Conservation (phyloP, 345 rosid species). For the Ceriops zippeliana region DNA sequence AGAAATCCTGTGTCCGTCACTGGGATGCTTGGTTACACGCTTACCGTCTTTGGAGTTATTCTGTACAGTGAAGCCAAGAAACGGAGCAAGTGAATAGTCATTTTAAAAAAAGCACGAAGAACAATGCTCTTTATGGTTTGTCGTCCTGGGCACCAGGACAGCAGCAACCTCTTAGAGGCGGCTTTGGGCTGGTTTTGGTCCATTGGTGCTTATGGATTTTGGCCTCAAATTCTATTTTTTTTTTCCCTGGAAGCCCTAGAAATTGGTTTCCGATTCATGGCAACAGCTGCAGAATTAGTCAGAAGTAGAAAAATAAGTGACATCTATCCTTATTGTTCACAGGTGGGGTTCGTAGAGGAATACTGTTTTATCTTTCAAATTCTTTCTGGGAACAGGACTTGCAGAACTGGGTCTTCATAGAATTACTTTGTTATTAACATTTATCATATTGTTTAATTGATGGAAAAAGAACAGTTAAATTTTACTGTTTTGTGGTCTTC, state of each 20-base stretch:
- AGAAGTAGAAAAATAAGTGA: neutral
- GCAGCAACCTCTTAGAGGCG: neutral
- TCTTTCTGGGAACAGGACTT: neutral
- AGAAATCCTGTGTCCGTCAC: conserved; percentile 50
- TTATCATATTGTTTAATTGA: neutral
- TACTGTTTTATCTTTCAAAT: neutral
- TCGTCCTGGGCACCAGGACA: neutral
- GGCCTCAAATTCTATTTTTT: neutral
- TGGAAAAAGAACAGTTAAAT: neutral
- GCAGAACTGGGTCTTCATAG: neutral
- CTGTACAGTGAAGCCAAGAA: conserved; percentile 55
- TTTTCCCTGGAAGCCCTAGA: neutral
- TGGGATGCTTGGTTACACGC: conserved; percentile 57
- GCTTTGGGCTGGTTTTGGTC: neutral
- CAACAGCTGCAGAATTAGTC: conserved; percentile 1
- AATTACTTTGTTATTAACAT: neutral
- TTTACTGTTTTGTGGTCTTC: too few species aligned
- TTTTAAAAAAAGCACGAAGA: neutral
- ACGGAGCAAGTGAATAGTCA: conserved; percentile 32
- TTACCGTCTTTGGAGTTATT: conserved; percentile 50
- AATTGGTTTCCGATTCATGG: neutral
- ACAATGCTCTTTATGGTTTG: neutral
- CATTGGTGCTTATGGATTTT: neutral
- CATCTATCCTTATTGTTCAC: neutral
- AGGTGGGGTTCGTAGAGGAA: neutral